Evolutionary conservation across 2,329 filamentous ascomycete genomes (phyloP).

Genomic region (Pestalotiopsis sp.): DNA sequence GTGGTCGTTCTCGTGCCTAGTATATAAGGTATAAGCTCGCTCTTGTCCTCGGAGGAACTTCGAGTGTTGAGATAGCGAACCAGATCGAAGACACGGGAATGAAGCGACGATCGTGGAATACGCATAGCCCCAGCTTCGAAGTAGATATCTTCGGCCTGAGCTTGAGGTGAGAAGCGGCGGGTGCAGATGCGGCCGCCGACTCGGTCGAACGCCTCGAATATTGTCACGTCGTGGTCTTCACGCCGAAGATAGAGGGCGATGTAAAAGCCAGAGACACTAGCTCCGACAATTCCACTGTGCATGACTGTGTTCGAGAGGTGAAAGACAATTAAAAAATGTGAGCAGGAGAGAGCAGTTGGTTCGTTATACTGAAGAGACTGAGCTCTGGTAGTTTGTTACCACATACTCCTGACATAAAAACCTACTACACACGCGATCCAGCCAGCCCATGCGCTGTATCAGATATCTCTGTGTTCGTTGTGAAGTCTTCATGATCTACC

Average conservation of each 20-base stretch:
- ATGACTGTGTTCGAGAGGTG: background rate
- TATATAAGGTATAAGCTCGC: slow-evolving; percentile 19
- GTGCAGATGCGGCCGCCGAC: slow-evolving; percentile 19
- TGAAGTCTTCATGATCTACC: no score
- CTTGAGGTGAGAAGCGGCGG: slow-evolving; percentile 3
- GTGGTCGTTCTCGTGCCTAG: slow-evolving; percentile 14
- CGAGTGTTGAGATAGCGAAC: slow-evolving; percentile 17
- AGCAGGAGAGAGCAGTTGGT: background rate
- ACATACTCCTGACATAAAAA: no score
- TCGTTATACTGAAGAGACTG: background rate
- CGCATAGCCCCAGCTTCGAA: slow-evolving; percentile 21
- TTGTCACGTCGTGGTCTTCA: slow-evolving; percentile 17
- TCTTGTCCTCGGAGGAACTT: slow-evolving; percentile 6
- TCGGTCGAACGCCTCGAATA: slow-evolving; percentile 16
- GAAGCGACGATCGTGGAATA: slow-evolving; percentile 8
- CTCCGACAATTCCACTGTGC: slow-evolving; percentile 20
- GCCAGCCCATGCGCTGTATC: no score
- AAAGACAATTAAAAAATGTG: background rate
- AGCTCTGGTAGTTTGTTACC: no score
- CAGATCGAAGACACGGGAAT: slow-evolving; percentile 16
- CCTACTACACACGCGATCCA: no score
- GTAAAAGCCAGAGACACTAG: slow-evolving; percentile 17
- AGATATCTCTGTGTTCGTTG: no score
- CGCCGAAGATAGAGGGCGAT: slow-evolving; percentile 17
- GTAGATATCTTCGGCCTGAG: slow-evolving; percentile 13